A percentile compares a stretch with the other conserved stretches of the same genome.
phyloP scores from a whole-genome alignment of 805 yeast genomes.

The Teunomyces tritomae region DNA sequence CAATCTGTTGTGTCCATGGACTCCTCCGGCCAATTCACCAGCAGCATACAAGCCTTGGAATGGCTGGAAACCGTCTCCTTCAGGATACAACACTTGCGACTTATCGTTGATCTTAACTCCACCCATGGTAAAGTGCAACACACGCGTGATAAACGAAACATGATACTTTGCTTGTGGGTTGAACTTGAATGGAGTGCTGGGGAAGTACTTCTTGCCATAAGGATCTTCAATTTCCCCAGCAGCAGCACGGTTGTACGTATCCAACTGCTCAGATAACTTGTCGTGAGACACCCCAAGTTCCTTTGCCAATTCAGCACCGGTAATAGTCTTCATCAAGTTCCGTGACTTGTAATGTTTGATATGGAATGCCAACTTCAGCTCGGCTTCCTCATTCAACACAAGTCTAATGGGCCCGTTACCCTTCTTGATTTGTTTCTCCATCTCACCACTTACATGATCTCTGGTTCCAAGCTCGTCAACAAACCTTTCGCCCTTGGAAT shows the following conservation, averaged over 20 bases:
- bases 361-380: slow-evolving; percentile 45
- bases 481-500: slow-evolving; percentile 52
- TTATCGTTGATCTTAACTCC: slow-evolving; percentile 56
- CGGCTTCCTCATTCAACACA: slow-evolving; percentile 47
- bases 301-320: slow-evolving; percentile 42
- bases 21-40: slow-evolving; percentile 47
- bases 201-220: slow-evolving; percentile 49
- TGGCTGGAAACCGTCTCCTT: slow-evolving; percentile 19
- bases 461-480: slow-evolving; percentile 60
- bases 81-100: slow-evolving; percentile 36
- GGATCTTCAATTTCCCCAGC: slow-evolving; percentile 36
- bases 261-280: slow-evolving; percentile 31
- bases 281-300: slow-evolving; percentile 35
- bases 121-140: slow-evolving; percentile 69
- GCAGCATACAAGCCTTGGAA: slow-evolving; percentile 41
- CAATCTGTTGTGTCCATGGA: slow-evolving; percentile 44
- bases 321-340: slow-evolving; percentile 49
- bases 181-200: slow-evolving; percentile 44
- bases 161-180: slow-evolving; percentile 37
- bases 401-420: slow-evolving; percentile 50
- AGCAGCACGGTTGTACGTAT: slow-evolving; percentile 41
- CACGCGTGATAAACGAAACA: slow-evolving; percentile 54
- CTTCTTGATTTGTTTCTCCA: slow-evolving; percentile 40
- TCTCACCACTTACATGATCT: slow-evolving; percentile 58
- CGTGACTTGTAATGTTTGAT: slow-evolving; percentile 56